These are phyloP conservation scores for Hypomyces rosellus DNA, from an alignment of 2,329 filamentous ascomycete species.

Conservation along the genomic window DNA sequence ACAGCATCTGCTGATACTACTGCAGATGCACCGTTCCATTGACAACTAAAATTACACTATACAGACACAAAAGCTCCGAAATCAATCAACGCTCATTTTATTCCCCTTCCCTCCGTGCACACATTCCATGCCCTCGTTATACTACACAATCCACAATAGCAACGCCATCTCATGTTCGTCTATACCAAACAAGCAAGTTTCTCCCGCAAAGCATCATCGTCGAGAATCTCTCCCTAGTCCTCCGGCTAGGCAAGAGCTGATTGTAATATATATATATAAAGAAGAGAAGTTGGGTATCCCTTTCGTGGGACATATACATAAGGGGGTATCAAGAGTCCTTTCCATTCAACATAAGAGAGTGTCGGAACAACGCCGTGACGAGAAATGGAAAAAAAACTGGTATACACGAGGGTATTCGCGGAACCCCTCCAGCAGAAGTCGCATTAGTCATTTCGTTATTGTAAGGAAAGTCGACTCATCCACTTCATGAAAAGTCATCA, in stretches of 20 bases:
- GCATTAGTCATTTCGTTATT: not conserved
- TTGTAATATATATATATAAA: not conserved
- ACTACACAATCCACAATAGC: not conserved
- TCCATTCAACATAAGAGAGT: not conserved
- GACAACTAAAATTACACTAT: no score
- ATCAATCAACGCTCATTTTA: no score
- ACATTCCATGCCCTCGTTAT: no score
- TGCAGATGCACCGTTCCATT: no score
- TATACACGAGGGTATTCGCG: not conserved
- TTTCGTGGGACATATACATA: no score
- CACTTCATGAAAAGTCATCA: constrained; percentile 42
- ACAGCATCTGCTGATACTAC: no score
- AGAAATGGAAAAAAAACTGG: not conserved
- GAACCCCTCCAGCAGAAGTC: not conserved
- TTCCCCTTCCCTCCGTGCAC: no score
- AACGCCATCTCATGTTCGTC: not conserved
- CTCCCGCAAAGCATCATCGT: not conserved
- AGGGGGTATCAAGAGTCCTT: not conserved
- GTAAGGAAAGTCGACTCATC: not conserved
- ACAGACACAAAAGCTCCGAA: no score
- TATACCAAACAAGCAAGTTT: constrained; percentile 7
- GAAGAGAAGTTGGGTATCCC: not conserved
- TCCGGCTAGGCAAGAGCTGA: not conserved
- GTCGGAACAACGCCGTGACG: constrained; percentile 3
- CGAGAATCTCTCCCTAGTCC: not conserved